Conservation (phyloP, 2,329 filamentous ascomycete species). For the Hansfordia pulvinata region DNA sequence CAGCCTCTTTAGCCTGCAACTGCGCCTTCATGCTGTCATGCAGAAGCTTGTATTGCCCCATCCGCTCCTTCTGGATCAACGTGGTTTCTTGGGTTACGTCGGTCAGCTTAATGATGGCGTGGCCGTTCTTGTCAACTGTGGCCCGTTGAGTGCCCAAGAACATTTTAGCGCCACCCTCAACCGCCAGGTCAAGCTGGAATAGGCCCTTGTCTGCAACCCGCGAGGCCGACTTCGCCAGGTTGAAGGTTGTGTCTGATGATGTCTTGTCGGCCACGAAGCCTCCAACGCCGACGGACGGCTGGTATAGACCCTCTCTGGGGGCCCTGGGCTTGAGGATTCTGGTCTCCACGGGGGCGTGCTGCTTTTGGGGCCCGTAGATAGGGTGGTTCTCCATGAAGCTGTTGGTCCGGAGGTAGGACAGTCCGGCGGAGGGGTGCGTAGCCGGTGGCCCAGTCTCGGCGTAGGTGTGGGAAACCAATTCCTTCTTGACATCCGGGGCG, state of each 20-base stretch:
- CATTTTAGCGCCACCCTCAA: slow-evolving; percentile 38
- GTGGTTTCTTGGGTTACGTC: slow-evolving; percentile 23
- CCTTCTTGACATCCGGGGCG: slow-evolving; percentile 7
- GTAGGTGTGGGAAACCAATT: too few species aligned
- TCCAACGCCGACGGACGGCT: slow-evolving; percentile 36
- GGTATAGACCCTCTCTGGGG: slow-evolving; percentile 7
- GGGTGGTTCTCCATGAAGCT: slow-evolving; percentile 46
- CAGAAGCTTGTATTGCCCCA: slow-evolving; percentile 15
- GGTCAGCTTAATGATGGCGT: slow-evolving; percentile 27
- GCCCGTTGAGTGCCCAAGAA: slow-evolving; percentile 32
- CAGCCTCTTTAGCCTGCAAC: slow-evolving; percentile 2
- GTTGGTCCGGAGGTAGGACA: slow-evolving; percentile 45
- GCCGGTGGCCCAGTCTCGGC: slow-evolving; percentile 30
- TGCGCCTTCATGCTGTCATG: slow-evolving; percentile 3
- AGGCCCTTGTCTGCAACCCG: slow-evolving; percentile 23
- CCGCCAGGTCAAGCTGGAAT: slow-evolving; percentile 28
- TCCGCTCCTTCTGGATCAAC: slow-evolving; percentile 31
- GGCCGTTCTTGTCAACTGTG: slow-evolving; percentile 34
- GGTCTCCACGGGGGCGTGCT: slow-evolving; percentile 32
- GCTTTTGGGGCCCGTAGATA: slow-evolving; percentile 42
- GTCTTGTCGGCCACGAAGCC: slow-evolving; percentile 34
- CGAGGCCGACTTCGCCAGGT: too few species aligned
- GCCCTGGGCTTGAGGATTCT: slow-evolving; percentile 34
- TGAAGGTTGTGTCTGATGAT: slow-evolving; percentile 2
- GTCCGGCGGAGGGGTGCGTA: slow-evolving; percentile 47